phyloP scores from a whole-genome alignment of 2,329 filamentous ascomycete genomes.

The Colletotrichum coccodes region DNA sequence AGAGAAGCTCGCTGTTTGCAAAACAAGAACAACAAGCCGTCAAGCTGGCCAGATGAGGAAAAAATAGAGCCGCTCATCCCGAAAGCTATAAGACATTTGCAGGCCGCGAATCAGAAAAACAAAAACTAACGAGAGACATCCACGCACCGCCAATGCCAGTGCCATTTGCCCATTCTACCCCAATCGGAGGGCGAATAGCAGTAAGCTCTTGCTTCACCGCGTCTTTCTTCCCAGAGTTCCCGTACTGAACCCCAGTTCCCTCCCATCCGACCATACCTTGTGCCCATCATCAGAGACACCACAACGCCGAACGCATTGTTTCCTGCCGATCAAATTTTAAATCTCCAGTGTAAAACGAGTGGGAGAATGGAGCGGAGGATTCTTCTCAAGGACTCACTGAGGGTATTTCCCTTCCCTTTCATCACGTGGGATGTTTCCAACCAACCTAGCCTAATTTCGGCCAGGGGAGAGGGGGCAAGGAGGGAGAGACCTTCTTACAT shows the following conservation, averaged over 20 bases:
- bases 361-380: slow-evolving; percentile 15
- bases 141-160: slow-evolving; percentile 25
- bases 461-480: slow-evolving; percentile 3
- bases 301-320: slow-evolving; percentile 33
- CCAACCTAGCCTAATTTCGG: slow-evolving; percentile 26
- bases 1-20: slow-evolving; percentile 21
- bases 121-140: slow-evolving; percentile 25
- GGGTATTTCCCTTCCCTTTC: background rate
- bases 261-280: slow-evolving; percentile 15
- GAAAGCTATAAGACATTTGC: slow-evolving; percentile 24
- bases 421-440: slow-evolving; percentile 25
- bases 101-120: slow-evolving; percentile 25
- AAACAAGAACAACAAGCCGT: slow-evolving; percentile 6
- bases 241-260: slow-evolving; percentile 25
- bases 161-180: slow-evolving; percentile 7
- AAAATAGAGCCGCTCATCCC: slow-evolving; percentile 18
- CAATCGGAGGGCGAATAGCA: slow-evolving; percentile 4
- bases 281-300: slow-evolving; percentile 29
- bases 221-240: slow-evolving; percentile 24
- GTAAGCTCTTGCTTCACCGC: slow-evolving; percentile 22
- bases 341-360: slow-evolving; percentile 10
- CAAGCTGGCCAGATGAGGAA: slow-evolving; percentile 15
- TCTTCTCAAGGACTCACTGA: background rate
- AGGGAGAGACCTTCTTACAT: slow-evolving; percentile 9
- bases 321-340: slow-evolving; percentile 31